Evolutionary conservation across 2,329 filamentous ascomycete genomes (phyloP).

Genomic region (Arachnomyces sp.): DNA sequence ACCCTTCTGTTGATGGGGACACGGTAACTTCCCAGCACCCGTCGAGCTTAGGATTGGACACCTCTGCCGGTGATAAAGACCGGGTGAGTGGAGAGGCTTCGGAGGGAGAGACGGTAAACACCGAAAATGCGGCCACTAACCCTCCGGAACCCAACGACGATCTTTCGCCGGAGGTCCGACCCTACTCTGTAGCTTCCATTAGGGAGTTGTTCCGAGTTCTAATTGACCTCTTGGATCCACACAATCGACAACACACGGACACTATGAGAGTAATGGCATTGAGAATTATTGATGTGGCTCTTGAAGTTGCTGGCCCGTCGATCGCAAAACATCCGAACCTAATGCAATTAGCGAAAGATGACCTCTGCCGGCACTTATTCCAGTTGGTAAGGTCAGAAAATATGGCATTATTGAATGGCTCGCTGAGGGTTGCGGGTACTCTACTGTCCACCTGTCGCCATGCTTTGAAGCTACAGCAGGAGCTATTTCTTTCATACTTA

Average conservation of each 20-base stretch:
- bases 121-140: constrained; percentile 25
- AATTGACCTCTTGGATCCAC: constrained; percentile 86
- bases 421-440: constrained; percentile 83
- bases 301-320: constrained; percentile 91
- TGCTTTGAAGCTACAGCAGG: constrained; percentile 91
- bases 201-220: constrained; percentile 88
- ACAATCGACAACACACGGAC: constrained; percentile 87
- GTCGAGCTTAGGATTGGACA: constrained; percentile 34
- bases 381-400: constrained; percentile 95
- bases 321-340: constrained; percentile 88
- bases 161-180: constrained; percentile 56
- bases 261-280: constrained; percentile 96
- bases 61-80: constrained; percentile 24
- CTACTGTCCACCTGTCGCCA: constrained; percentile 81
- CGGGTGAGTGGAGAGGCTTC: constrained; percentile 27
- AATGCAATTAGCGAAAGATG: constrained; percentile 81
- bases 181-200: constrained; percentile 91
- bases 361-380: constrained; percentile 87
- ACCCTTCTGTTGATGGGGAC: constrained; percentile 63
- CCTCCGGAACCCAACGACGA: constrained; percentile 36
- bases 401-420: constrained; percentile 88
- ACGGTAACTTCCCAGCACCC: constrained; percentile 48
- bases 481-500: constrained; percentile 88
- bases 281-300: constrained; percentile 90
- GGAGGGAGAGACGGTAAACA: constrained; percentile 22